Percentiles rank a stretch among this genome's conserved stretches.
These are phyloP conservation scores for Pseudonitzschia multiseries DNA, from an alignment of 108 stramenopile genomes.

Conservation along the genomic window DNA sequence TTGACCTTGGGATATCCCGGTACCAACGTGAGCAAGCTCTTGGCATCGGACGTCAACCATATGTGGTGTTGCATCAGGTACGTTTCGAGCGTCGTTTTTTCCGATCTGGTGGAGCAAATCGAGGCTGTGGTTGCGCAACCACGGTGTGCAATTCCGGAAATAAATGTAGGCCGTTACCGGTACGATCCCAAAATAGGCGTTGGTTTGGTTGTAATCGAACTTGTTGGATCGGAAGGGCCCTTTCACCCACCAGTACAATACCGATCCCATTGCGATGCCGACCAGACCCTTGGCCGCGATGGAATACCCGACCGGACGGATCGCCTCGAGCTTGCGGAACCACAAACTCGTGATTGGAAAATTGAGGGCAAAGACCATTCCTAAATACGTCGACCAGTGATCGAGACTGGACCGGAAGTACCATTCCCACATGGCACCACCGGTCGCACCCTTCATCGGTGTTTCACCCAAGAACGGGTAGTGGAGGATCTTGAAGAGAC, in stretches of 20 bases:
- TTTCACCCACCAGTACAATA: conserved; percentile 69
- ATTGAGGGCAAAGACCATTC: conserved; percentile 95
- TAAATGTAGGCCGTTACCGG: conserved; percentile 93
- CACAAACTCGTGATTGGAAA: conserved; percentile 88
- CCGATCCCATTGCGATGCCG: conserved; percentile 50
- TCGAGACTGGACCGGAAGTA: conserved; percentile 94
- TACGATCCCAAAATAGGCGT: conserved; percentile 93
- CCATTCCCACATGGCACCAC: conserved; percentile 93
- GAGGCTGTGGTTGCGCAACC: conserved; percentile 76
- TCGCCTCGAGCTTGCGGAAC: conserved; percentile 81
- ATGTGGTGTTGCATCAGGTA: conserved; percentile 99
- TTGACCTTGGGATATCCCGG: conserved; percentile 85
- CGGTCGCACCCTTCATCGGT: conserved; percentile 77
- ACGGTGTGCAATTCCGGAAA: conserved; percentile 91
- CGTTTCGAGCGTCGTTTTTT: conserved; percentile 96
- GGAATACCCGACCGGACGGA: conserved; percentile 27
- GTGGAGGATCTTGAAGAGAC: conserved; percentile 79
- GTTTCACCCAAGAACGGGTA: conserved; percentile 75
- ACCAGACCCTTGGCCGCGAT: conserved; percentile 52
- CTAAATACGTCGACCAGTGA: conserved; percentile 94
- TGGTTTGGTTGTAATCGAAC: conserved; percentile 90
- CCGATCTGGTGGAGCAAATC: conserved; percentile 90
- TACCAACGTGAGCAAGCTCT: conserved; percentile 70
- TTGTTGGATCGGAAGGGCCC: conserved; percentile 80
- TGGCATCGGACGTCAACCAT: conserved; percentile 90